phyloP scores from a whole-genome alignment of 257 asterid genomes.

The Thymus mandschuricus region DNA sequence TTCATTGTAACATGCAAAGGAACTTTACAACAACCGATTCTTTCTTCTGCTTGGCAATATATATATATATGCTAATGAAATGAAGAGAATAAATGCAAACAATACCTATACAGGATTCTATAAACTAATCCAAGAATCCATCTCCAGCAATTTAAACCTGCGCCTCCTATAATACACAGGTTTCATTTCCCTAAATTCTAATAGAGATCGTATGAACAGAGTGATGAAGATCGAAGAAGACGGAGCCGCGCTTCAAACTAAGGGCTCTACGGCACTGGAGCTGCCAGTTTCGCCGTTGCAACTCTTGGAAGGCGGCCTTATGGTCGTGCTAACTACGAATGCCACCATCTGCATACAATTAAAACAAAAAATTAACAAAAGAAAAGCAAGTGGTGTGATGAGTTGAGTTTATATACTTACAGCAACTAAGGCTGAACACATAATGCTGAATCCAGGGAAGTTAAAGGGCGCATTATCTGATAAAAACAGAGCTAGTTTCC shows the following conservation, averaged over 20 bases:
- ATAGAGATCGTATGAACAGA: background rate
- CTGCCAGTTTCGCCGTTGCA: conserved; percentile 37
- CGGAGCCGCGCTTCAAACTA: conserved; percentile 33
- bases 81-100: conserved; percentile 8
- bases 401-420: conserved; percentile 45
- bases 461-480: conserved; percentile 79
- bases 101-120: background rate
- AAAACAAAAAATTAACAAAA: background rate
- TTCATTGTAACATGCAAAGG: background rate
- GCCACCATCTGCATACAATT: conserved; percentile 68
- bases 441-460: conserved; percentile 91
- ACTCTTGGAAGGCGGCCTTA: conserved; percentile 42
- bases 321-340: conserved; percentile 62
- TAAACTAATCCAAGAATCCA: background rate
- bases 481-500: conserved; percentile 62
- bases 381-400: no score
- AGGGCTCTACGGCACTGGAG: conserved; percentile 39
- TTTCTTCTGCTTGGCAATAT: background rate
- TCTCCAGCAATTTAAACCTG: conserved; percentile 12
- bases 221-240: background rate
- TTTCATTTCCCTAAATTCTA: background rate
- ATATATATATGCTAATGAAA: conserved; percentile 3
- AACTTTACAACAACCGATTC: background rate
- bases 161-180: no score
- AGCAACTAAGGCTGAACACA: conserved; percentile 71